Conservation (phyloP, 345 rosid genomes). For the Aquilaria sinensis region DNA sequence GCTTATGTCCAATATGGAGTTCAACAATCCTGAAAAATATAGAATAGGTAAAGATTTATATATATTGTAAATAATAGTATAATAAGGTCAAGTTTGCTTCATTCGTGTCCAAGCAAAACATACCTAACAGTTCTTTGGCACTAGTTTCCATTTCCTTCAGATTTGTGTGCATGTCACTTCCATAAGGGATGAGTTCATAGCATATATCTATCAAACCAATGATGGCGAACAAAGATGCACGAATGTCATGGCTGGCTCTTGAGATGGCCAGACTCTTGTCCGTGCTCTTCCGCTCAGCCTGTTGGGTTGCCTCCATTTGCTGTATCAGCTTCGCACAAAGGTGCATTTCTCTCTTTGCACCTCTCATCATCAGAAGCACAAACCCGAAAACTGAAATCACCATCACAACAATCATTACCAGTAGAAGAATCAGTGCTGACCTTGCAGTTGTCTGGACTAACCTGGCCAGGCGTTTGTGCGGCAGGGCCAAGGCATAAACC, state of each 20-base stretch:
- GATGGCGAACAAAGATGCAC: constrained; percentile 58
- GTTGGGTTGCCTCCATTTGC: constrained; percentile 42
- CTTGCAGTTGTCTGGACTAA: constrained; percentile 16
- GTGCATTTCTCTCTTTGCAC: constrained; percentile 37
- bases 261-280: constrained; percentile 62
- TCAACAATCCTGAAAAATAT: neutral
- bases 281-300: constrained; percentile 63
- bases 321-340: constrained; percentile 30
- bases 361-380: constrained; percentile 24
- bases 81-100: neutral
- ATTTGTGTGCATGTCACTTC: constrained; percentile 33
- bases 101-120: neutral
- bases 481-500: constrained; percentile 31
- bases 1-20: constrained; percentile 58
- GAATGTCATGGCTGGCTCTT: constrained; percentile 74
- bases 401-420: constrained; percentile 14
- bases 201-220: constrained; percentile 45
- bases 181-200: constrained; percentile 27
- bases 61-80: neutral
- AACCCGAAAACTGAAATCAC: constrained; percentile 14
- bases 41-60: no score
- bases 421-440: constrained; percentile 13
- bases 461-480: constrained; percentile 4
- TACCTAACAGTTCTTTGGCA: constrained; percentile 56
- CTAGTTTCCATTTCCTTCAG: constrained; percentile 41